phyloP scores from a whole-genome alignment of 768 basidiomycete species.

The Heimioporus sp. region DNA sequence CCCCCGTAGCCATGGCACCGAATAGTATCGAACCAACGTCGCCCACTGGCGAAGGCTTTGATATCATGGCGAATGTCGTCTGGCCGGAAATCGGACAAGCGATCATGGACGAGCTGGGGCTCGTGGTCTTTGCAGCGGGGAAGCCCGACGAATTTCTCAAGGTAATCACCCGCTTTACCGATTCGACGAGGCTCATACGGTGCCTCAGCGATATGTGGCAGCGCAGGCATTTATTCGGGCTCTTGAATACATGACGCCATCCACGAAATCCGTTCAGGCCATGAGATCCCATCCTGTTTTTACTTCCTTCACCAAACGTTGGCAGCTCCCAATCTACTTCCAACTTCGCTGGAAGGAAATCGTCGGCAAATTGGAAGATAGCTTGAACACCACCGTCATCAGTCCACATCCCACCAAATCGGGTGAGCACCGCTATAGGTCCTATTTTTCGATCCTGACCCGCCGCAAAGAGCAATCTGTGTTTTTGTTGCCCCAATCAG shows the following conservation, averaged over 20 bases:
- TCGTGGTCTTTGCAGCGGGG: slow-evolving; percentile 85
- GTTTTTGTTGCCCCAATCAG: slow-evolving; percentile 63
- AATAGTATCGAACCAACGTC: slow-evolving; percentile 3
- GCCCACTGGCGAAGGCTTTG: slow-evolving; percentile 49
- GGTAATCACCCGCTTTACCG: slow-evolving; percentile 41
- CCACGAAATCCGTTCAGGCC: slow-evolving; percentile 59
- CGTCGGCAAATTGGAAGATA: slow-evolving; percentile 70
- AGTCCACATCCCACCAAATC: slow-evolving; percentile 35
- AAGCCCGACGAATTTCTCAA: slow-evolving; percentile 87
- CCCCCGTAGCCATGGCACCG: neutral
- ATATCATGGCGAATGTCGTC: slow-evolving; percentile 84
- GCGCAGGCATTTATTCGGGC: slow-evolving; percentile 80
- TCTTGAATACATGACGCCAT: slow-evolving; percentile 81
- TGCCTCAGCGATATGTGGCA: slow-evolving; percentile 73
- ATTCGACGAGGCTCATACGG: neutral
- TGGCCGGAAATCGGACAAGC: slow-evolving; percentile 83
- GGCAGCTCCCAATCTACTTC: slow-evolving; percentile 97
- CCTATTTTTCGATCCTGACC: neutral
- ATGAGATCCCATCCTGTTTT: slow-evolving; percentile 77
- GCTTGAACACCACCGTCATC: slow-evolving; percentile 44
- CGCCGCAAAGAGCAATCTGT: slow-evolving; percentile 24
- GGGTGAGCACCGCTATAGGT: slow-evolving; percentile 33
- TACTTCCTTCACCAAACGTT: slow-evolving; percentile 72
- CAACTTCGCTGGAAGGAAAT: slow-evolving; percentile 98
- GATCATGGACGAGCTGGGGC: slow-evolving; percentile 83